Conservation (phyloP, 208 protist genomes). For the Entamoeba invadens region DNA sequence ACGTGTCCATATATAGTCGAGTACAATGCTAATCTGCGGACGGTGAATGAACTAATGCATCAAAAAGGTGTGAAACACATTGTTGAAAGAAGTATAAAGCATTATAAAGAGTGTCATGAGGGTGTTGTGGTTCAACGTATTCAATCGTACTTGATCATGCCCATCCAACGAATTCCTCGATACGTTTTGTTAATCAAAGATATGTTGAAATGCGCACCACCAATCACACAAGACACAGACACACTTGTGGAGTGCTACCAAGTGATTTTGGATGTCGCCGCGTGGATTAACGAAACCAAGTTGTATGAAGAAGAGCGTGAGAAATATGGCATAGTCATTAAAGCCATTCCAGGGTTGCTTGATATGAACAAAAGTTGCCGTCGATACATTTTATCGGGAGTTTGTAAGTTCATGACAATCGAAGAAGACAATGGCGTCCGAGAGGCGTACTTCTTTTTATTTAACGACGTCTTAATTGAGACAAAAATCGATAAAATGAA, state of each 20-base stretch:
- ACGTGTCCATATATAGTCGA: background rate
- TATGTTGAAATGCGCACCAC: background rate
- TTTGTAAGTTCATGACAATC: background rate
- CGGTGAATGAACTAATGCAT: background rate
- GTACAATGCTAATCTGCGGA: background rate
- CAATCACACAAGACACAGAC: background rate
- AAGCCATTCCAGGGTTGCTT: background rate
- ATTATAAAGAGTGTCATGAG: background rate
- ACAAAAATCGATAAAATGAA: background rate
- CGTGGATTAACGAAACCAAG: background rate
- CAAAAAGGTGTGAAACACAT: background rate
- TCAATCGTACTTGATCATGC: background rate
- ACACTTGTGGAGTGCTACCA: background rate
- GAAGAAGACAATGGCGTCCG: background rate
- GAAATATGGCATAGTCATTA: background rate
- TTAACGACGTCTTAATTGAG: background rate
- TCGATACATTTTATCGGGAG: background rate
- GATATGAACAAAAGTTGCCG: background rate
- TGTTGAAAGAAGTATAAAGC: background rate
- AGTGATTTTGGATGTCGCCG: background rate
- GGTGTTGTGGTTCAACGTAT: background rate
- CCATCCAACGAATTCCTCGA: background rate
- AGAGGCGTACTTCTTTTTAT: background rate
- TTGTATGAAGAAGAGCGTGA: background rate
- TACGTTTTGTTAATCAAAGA: background rate